A percentile compares a stretch with the other conserved stretches of the same genome.
Conservation (phyloP, 1,139 yeast genomes). For the Ogataea hybrid region DNA sequence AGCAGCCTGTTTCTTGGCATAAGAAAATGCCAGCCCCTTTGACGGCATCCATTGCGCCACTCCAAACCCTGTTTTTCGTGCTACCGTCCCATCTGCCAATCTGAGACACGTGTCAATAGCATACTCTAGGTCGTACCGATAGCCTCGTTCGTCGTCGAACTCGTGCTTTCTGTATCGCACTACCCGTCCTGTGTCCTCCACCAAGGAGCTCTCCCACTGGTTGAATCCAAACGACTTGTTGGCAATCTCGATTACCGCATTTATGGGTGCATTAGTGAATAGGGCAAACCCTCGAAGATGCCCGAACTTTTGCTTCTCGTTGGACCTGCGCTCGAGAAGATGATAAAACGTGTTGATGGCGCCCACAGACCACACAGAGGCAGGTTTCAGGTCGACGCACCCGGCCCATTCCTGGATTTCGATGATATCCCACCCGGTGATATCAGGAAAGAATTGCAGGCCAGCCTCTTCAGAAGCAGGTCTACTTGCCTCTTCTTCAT, state of each 20-base stretch:
- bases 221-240: slow-evolving; percentile 62
- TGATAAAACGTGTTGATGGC: slow-evolving; percentile 21
- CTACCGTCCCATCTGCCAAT: slow-evolving; percentile 49
- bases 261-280: slow-evolving; percentile 19
- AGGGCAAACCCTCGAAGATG: slow-evolving; percentile 9
- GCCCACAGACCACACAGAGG: slow-evolving; percentile 28
- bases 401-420: slow-evolving; percentile 23
- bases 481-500: background rate
- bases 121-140: slow-evolving; percentile 22
- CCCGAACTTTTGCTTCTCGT: slow-evolving; percentile 16
- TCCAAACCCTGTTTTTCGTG: slow-evolving; percentile 44
- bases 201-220: slow-evolving; percentile 63
- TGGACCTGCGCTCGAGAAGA: slow-evolving; percentile 19
- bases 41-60: slow-evolving; percentile 37
- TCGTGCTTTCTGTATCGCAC: slow-evolving; percentile 32
- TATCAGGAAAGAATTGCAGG: slow-evolving; percentile 17
- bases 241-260: slow-evolving; percentile 48
- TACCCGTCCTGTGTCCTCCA: slow-evolving; percentile 31
- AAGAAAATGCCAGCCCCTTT: slow-evolving; percentile 37
- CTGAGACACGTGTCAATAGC: slow-evolving; percentile 36
- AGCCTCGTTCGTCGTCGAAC: slow-evolving; percentile 14
- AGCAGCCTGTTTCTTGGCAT: slow-evolving; percentile 52
- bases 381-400: slow-evolving; percentile 21
- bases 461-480: background rate
- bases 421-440: slow-evolving; percentile 20